phyloP scores from a whole-genome alignment of 2,329 filamentous ascomycete species.

The Gyromitra esculenta region DNA sequence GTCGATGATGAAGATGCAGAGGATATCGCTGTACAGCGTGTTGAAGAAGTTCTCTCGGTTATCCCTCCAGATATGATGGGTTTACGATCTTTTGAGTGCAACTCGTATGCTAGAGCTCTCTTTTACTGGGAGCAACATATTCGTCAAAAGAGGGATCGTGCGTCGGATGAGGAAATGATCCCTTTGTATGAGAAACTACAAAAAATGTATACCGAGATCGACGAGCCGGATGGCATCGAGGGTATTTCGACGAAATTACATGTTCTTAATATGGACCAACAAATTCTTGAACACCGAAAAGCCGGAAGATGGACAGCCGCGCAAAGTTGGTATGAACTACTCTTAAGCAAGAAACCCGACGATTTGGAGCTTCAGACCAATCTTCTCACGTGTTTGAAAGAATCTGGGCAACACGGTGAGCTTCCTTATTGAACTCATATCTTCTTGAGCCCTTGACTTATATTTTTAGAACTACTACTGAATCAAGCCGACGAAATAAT shows the following conservation, averaged over 20 bases:
- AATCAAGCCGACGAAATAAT: constrained; percentile 85
- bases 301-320: constrained; percentile 92
- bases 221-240: constrained; percentile 95
- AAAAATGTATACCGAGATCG: constrained; percentile 95
- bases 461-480: constrained; percentile 75
- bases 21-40: constrained; percentile 66
- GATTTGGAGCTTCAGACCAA: constrained; percentile 82
- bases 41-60: constrained; percentile 76
- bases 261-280: constrained; percentile 89
- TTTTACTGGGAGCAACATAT: constrained; percentile 96
- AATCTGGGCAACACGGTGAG: constrained; percentile 92
- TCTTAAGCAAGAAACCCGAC: constrained; percentile 79
- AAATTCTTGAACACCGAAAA: constrained; percentile 91
- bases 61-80: constrained; percentile 80
- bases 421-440: constrained; percentile 28
- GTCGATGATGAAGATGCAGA: constrained; percentile 46
- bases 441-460: constrained; percentile 8
- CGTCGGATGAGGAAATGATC: constrained; percentile 68
- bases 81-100: constrained; percentile 87
- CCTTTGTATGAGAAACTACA: constrained; percentile 81
- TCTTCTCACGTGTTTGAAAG: constrained; percentile 85
- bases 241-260: constrained; percentile 89
- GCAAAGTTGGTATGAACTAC: constrained; percentile 97
- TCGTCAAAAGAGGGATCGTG: constrained; percentile 64
- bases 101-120: constrained; percentile 87